Conservation (phyloP, 176 grass and related monocot species). For the Oryza glaberrima region DNA sequence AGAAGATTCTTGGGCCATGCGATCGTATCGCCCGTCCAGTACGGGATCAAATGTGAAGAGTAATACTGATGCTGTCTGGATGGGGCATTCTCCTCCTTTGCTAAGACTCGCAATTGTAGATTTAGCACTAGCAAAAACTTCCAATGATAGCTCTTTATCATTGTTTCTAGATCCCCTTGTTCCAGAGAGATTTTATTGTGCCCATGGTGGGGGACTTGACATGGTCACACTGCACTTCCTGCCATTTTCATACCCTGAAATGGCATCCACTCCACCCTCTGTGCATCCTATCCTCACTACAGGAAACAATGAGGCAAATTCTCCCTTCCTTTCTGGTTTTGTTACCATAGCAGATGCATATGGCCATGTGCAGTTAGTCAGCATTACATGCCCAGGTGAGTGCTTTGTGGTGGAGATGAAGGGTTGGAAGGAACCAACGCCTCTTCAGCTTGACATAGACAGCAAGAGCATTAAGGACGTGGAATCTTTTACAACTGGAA, state of each 20-base stretch:
- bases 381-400: constrained; percentile 68
- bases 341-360: constrained; percentile 70
- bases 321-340: constrained; percentile 75
- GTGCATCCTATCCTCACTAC: constrained; percentile 79
- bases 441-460: constrained; percentile 60
- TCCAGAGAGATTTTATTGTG: constrained; percentile 87
- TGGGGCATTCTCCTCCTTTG: constrained; percentile 71
- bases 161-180: constrained; percentile 87
- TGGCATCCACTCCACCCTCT: constrained; percentile 71
- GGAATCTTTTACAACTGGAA: constrained; percentile 52
- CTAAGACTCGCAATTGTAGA: constrained; percentile 83
- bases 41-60: constrained; percentile 52
- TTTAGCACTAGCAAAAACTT: constrained; percentile 65
- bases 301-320: constrained; percentile 51
- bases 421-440: constrained; percentile 73
- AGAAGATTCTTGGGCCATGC: constrained; percentile 45
- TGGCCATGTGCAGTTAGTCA: constrained; percentile 79
- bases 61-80: constrained; percentile 52
- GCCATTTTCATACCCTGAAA: constrained; percentile 73
- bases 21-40: constrained; percentile 41
- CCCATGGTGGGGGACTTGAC: constrained; percentile 93
- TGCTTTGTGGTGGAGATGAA: constrained; percentile 94
- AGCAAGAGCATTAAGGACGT: constrained; percentile 51
- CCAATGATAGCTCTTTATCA: constrained; percentile 47
- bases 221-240: constrained; percentile 76